Evolutionary conservation across 176 grass and related monocot genomes (phyloP), one percentile per base, ranked within the genome.

Genomic region (Oryza glaberrima): DNA sequence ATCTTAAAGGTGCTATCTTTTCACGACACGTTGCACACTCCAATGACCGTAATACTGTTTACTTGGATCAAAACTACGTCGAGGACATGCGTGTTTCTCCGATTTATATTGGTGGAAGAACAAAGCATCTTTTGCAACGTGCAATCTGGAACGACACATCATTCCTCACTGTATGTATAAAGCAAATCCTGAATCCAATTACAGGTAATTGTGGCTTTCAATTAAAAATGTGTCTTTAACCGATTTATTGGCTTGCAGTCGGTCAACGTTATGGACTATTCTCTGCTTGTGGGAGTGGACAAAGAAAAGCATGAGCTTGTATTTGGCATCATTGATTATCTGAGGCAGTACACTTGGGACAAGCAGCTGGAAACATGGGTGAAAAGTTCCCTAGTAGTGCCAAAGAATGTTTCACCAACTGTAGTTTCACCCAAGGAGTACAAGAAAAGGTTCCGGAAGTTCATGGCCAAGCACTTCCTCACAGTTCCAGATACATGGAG

Each of bases 131-230:
- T 54, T 80, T 98, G 72, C 95, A 98, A 75, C 90, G 95, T 10
- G 95, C 95, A 86, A 95, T 98, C 80, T 98, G 95, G 95, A 98
- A 98, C 70, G 95, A 98, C 78, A 95, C 95, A 64, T 65, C 95
- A 87, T 98, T 95, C 63, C 95, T 98, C 46, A 95, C 95, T 74
- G 95, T 95, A 95, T 80, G 92, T 95, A 83, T 88, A 69, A 77
- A 78, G 36, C 36, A 71, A 17, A 46, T 89, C 17, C 77, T 90
- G 13, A 2, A 35, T 73, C 40, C 68, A 79, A 68, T 67, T 46
- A 70, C 13, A 77, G 15, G 60, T 72, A 83, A 32, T 80, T 15
- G 25, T 60, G 61, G 61, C 91, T 88, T 86, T 75, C 44, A 77
- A 40, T 67, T 35, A 76, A 74, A 74, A 82, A 69, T 26, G 25